These are phyloP conservation scores for Saccharomycopsis fodiens DNA, from an alignment of 805 yeast species.

Conservation along the genomic window DNA sequence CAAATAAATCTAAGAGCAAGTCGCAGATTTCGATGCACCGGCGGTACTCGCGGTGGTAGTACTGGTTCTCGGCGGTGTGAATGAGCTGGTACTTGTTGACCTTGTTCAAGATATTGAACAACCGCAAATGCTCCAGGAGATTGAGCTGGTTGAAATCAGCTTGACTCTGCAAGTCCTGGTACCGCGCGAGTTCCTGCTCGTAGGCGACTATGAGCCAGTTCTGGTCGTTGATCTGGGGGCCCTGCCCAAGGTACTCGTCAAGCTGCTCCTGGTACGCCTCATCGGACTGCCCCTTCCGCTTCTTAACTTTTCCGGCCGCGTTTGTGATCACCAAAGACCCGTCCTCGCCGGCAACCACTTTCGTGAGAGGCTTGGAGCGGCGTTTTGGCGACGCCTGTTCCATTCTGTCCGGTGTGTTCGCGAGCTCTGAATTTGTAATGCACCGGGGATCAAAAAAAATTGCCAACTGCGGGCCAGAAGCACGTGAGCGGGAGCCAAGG, in stretches of 20 bases:
- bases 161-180: not conserved
- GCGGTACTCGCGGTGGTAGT: slow-evolving; percentile 15
- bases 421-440: too few relatives aligned
- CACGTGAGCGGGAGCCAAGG: not conserved
- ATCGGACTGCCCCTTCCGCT: slow-evolving; percentile 18
- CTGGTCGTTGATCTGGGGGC: slow-evolving; percentile 13
- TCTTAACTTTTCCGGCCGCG: slow-evolving; percentile 16
- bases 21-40: slow-evolving; percentile 13
- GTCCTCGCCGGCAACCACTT: slow-evolving; percentile 16
- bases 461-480: too few relatives aligned
- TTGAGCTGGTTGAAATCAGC: not conserved
- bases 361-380: not conserved
- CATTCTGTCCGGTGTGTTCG: not conserved
- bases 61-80: slow-evolving; percentile 19
- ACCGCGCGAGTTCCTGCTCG: slow-evolving; percentile 3
- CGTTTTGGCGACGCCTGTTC: not conserved
- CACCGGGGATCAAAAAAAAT: not conserved
- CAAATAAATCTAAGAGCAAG: slow-evolving; percentile 10
- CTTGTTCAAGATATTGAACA: slow-evolving; percentile 13
- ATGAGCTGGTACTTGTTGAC: slow-evolving; percentile 14
- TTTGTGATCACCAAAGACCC: slow-evolving; percentile 16
- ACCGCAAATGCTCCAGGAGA: not conserved
- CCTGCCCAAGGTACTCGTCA: slow-evolving; percentile 7
- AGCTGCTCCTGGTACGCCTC: slow-evolving; percentile 16
- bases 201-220: slow-evolving; percentile 10